Conservation (phyloP, 1,284 basidiomycete genomes). For the Trametes pubescens region DNA sequence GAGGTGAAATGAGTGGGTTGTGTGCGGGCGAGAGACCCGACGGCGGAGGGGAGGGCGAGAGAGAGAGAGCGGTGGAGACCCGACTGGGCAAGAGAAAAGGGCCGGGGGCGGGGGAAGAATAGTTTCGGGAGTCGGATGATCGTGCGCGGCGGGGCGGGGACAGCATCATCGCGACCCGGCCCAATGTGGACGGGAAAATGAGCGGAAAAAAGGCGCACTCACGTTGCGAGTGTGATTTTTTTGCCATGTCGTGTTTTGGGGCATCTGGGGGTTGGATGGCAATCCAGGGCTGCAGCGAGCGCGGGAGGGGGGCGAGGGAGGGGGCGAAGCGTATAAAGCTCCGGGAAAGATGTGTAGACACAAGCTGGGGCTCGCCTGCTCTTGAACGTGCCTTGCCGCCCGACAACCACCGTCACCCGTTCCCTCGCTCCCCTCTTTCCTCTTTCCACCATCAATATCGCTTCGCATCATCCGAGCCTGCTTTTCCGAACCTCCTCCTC, state of each 20-base stretch:
- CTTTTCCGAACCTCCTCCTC: conserved; percentile 8
- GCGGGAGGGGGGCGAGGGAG: conserved; percentile 29
- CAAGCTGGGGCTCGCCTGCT: neutral
- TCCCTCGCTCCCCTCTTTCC: conserved; percentile 20
- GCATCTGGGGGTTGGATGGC: conserved; percentile 41
- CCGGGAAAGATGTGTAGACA: conserved; percentile 15
- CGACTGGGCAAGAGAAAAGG: conserved; percentile 20
- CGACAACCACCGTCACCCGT: conserved; percentile 11
- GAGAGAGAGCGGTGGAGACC: conserved; percentile 9
- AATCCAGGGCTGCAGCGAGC: conserved; percentile 43
- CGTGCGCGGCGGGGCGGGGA: conserved; percentile 17
- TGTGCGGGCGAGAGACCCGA: conserved; percentile 8
- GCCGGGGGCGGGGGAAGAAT: conserved; percentile 23
- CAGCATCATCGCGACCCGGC: conserved; percentile 14
- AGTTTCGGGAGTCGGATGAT: conserved; percentile 25
- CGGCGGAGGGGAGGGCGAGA: conserved; percentile 14
- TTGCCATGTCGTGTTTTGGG: conserved; percentile 43
- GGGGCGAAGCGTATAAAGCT: conserved; percentile 35
- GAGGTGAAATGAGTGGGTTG: conserved; percentile 18
- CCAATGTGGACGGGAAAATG: conserved; percentile 11
- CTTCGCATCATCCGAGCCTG: conserved; percentile 1
- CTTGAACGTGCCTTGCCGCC: neutral
- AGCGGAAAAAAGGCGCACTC: conserved; percentile 30
- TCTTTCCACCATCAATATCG: conserved; percentile 18
- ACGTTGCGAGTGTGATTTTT: conserved; percentile 44